Base-by-base conservation (phyloP, 2,329 filamentous ascomycete genomes). In the Epichloe scottii region DNA sequence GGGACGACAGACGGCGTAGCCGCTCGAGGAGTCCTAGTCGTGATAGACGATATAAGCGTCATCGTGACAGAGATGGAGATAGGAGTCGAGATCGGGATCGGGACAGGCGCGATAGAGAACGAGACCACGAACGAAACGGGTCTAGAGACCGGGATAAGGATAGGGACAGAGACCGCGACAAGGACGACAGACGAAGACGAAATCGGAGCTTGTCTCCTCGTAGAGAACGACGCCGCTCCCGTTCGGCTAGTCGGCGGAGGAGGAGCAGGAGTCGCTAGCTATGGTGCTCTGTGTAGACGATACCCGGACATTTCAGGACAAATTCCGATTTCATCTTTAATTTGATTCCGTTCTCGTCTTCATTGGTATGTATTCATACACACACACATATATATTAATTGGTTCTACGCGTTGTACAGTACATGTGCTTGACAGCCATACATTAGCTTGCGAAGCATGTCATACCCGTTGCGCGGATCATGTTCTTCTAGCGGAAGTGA, bases 161-260 rank as follows among this genome's bases (percentile, higher is more conserved):
- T 5, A 5, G 49, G 12, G 34, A 17, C 11, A 34, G 50, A n/a
- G 53, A 58, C 11, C 55, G 60, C 15, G 62, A 67, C 12, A 60
- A 62, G 30, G 58, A 62, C 37, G 35, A 55, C 55, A 52, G 56
- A 57, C 48, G 54, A 17, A 59, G 65, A 53, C 55, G 62, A 50
- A 61, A 64, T 19, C 56, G 62, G n/a, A 69, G 65, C 52, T n/a
- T 60, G 40, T 68, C 66, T 8, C 64, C 66, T 10, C 63, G 64
- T 6, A 60, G 65, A 46, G 63, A 68, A 40, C 56, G 67, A 46
- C 60, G 66, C n/a, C 60, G 60, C 63, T 75, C 53, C 62, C 63
- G 58, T 60, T 67, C 63, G 33, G 63, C 59, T 64, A 75, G 54
- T 64, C 63, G 58, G 59, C 71, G 62, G 65, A 68, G 57, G 61